These are phyloP conservation scores for Ballota nigra DNA, from an alignment of 257 asterid genomes.

Conservation along the genomic window DNA sequence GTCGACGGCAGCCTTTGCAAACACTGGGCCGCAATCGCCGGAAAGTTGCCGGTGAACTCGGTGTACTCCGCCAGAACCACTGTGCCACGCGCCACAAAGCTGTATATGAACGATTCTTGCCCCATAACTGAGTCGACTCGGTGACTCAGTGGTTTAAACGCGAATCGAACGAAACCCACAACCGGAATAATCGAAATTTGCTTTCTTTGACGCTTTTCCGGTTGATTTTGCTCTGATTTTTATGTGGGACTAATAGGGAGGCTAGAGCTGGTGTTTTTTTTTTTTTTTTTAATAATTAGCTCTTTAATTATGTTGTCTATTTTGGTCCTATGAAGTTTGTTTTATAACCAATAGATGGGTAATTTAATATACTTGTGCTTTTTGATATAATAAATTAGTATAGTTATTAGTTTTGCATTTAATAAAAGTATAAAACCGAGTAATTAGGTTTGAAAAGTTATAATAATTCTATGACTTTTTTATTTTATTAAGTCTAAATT, in stretches of 20 bases:
- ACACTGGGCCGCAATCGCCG: slow-evolving; percentile 86
- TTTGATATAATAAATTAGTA: neutral
- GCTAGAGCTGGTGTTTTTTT: slow-evolving; percentile 16
- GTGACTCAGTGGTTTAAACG: neutral
- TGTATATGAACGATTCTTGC: slow-evolving; percentile 82
- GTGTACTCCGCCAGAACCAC: slow-evolving; percentile 76
- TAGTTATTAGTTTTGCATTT: neutral
- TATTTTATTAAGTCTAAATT: slow-evolving; percentile 12
- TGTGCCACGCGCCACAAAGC: slow-evolving; percentile 89
- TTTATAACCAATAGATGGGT: neutral
- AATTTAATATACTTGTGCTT: neutral
- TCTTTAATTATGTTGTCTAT: neutral
- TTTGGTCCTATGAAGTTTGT: neutral
- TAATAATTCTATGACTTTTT: neutral
- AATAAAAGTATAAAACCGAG: slow-evolving; percentile 4
- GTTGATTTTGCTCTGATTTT: slow-evolving; percentile 21
- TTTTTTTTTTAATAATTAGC: slow-evolving; percentile 3
- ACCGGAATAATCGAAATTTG: slow-evolving; percentile 8
- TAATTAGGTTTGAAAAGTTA: slow-evolving; percentile 10
- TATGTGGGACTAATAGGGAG: neutral
- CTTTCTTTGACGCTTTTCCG: slow-evolving; percentile 7
- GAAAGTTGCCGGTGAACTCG: slow-evolving; percentile 84
- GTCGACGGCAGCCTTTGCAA: slow-evolving; percentile 67
- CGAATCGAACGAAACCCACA: slow-evolving; percentile 19
- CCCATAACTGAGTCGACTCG: slow-evolving; percentile 47